Evolutionary conservation across 1,284 basidiomycete genomes (phyloP), one percentile per base, ranked within the genome.

Genomic region (Mycosarcoma mackinlayi): DNA sequence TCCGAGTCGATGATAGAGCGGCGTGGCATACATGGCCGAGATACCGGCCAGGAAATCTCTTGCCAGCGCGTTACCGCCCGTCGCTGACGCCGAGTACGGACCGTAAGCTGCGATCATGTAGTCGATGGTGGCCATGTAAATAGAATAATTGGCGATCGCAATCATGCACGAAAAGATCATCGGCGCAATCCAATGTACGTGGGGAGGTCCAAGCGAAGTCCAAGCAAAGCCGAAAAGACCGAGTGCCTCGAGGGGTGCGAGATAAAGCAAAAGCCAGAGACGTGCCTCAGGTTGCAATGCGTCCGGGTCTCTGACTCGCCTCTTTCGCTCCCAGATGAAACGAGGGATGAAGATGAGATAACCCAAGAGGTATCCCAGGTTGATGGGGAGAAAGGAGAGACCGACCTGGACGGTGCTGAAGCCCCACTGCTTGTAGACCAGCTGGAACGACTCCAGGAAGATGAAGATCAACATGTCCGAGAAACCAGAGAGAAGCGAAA

Each of bases 181-280:
- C 1, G 83, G 82, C 0, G 79, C 84, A 38, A 85, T 84, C 84
- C 84, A 85, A 51, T 80, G 83, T 2, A 80, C 74, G 3, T 73
- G 51, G 4, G 77, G 72, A 1, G 83, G 83, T 19, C 85, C 85
- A 6, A 83, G 61, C 1, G 78, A 82, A 2, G 84, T 85, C 83
- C 84, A 85, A 0, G 84, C 84, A 62, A 85, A 85, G 3, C 83
- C 83, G 28, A 84, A 79, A 4, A 85, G 76, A 33, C 85, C 85
- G 27, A 85, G 81, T 0, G 80, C 62, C 34, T 84, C 83, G 14
- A 84, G 76, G 0, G 84, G 84, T n/a, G 75, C 73, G 33, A 82
- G 66, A 56, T 53, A 85, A 8, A 84, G 76, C 0, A 85, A 64
- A 69, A 81, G 78, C 70, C 81, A 81, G 0, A 85, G 75, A 27